Percentiles rank a stretch among this genome's conserved stretches.
phyloP scores from a whole-genome alignment of 257 asterid genomes.

The Nyctanthes arbortristis region DNA sequence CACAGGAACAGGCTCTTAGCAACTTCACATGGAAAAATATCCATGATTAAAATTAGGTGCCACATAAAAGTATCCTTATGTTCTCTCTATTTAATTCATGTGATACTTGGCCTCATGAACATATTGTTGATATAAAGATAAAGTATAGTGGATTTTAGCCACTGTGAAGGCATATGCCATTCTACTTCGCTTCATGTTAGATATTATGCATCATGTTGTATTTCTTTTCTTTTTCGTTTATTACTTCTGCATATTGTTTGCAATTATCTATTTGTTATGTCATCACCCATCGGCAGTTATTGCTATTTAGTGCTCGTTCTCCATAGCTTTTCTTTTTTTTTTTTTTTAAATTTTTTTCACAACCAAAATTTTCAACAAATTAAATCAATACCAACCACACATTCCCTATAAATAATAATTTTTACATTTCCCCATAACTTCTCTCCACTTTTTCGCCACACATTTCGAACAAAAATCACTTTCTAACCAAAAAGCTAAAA shows the following conservation, averaged over 20 bases:
- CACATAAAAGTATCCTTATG: neutral
- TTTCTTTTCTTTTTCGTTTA: neutral
- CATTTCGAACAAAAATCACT: no score
- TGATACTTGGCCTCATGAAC: neutral
- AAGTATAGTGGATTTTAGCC: neutral
- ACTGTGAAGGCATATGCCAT: neutral
- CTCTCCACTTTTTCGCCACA: no score
- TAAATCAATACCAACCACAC: no score
- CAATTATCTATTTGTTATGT: neutral
- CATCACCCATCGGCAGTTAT: no score
- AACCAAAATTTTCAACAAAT: no score
- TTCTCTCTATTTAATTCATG: neutral
- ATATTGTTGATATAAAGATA: neutral
- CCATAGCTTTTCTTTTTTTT: no score
- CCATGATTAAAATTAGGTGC: neutral
- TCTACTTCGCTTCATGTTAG: neutral
- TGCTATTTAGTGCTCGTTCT: no score
- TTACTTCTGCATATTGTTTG: neutral
- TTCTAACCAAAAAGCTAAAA: no score
- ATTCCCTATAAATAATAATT: no score
- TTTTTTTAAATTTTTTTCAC: no score
- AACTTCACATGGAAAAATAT: slow-evolving; percentile 12
- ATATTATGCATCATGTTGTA: neutral
- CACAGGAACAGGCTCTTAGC: slow-evolving; percentile 2
- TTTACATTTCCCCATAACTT: no score